These are phyloP conservation scores for Didymella lethalis DNA, from an alignment of 2,329 filamentous ascomycete genomes.

Conservation along the genomic window DNA sequence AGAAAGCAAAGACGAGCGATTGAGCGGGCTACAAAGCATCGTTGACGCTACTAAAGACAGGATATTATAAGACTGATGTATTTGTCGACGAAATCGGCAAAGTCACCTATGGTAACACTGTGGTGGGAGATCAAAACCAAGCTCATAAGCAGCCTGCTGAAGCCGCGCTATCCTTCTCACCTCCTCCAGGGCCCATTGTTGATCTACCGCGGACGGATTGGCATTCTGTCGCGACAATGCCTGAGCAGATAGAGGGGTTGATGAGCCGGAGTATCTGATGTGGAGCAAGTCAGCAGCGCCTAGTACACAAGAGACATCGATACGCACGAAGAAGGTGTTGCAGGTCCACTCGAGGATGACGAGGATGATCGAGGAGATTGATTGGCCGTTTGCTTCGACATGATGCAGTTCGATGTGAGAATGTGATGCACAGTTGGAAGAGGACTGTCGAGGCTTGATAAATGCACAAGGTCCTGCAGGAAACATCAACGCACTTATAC, in stretches of 20 bases:
- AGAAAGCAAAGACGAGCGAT: conserved; percentile 55
- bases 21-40: conserved; percentile 58
- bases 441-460: background rate
- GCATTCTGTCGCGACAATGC: conserved; percentile 6
- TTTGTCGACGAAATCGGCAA: background rate
- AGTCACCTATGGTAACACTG: conserved; percentile 12
- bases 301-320: background rate
- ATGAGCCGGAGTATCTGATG: conserved; percentile 3
- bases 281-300: background rate
- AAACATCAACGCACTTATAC: conserved; percentile 3
- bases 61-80: conserved; percentile 26
- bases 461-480: background rate
- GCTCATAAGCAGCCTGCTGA: conserved; percentile 13
- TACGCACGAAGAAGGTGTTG: conserved; percentile 4
- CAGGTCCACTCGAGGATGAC: background rate
- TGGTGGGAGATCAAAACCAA: conserved; percentile 14
- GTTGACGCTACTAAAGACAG: conserved; percentile 48
- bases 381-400: conserved; percentile 1
- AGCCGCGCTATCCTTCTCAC: conserved; percentile 6
- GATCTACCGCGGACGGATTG: conserved; percentile 3
- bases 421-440: background rate
- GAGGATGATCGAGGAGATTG: background rate
- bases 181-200: conserved; percentile 14
- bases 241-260: conserved; percentile 9
- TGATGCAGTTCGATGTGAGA: background rate